Percentiles rank a stretch among this genome's conserved stretches.
Conservation (phyloP, 169 alveolate genomes). For the Plasmodium fragile region DNA sequence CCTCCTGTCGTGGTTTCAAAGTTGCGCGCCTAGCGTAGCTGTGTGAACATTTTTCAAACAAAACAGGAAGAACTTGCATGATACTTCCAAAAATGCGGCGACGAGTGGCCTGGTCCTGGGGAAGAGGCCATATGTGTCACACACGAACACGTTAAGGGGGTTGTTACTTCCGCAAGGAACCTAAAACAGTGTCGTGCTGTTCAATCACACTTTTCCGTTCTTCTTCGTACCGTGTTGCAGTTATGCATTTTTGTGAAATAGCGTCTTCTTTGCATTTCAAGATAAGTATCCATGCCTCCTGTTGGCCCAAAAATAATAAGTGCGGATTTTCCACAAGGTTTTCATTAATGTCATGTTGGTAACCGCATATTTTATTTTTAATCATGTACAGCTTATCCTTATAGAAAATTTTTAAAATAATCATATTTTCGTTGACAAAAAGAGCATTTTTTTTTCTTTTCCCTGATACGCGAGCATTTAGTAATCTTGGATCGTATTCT, state of each 20-base stretch:
- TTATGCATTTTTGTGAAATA: constrained; percentile 1
- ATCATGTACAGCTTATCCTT: constrained; percentile 30
- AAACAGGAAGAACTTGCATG: not conserved
- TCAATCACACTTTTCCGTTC: constrained; percentile 18
- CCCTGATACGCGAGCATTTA: constrained; percentile 63
- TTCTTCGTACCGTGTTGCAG: constrained; percentile 19
- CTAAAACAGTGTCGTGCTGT: constrained; percentile 10
- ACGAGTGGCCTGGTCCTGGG: not conserved
- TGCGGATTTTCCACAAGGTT: constrained; percentile 37
- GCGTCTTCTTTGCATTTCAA: constrained; percentile 17
- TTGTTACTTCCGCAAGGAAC: constrained; percentile 12
- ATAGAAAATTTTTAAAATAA: constrained; percentile 41
- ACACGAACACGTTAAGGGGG: not conserved
- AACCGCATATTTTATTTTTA: constrained; percentile 64
- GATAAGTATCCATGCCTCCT: constrained; percentile 64
- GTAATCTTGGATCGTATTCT: constrained; percentile 44
- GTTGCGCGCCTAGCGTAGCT: not conserved
- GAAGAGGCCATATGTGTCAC: not conserved
- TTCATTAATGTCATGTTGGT: constrained; percentile 55
- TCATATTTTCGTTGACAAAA: constrained; percentile 27
- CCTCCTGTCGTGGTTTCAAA: not conserved
- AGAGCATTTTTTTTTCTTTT: constrained; percentile 63
- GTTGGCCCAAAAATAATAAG: constrained; percentile 10
- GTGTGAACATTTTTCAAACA: not conserved
- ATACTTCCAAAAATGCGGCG: not conserved